Evolutionary conservation across 768 basidiomycete species (phyloP), one percentile per base, ranked within the genome.

Genomic region (Sistotremastrum suecicum): DNA sequence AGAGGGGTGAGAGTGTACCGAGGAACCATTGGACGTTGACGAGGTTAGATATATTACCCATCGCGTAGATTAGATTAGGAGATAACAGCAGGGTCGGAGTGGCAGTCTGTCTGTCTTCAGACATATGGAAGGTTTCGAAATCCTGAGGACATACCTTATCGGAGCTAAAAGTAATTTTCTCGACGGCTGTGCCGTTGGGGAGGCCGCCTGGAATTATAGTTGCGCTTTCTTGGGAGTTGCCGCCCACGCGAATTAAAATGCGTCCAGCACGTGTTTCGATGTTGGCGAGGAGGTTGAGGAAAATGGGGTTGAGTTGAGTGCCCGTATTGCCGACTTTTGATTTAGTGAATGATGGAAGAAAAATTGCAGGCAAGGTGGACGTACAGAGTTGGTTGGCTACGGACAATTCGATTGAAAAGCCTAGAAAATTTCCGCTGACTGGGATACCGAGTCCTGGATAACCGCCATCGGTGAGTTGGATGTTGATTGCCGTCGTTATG

Each of bases 231-330:
- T 88, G 86, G 0, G 80, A 78, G 60, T 88, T 88, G 40, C 85
- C 85, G 29, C 86, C 85, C 1, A 88, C 66, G 43, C 85, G 75
- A n/a, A 87, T 60, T 8, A 70, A 61, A 5, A 84, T 74, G 1
- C 60, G 54, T 3, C 83, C 83, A 3, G 74, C 72, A 30, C 86
- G 70, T 52, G 74, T 66, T 41, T 66, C 67, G n/a, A 90, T 64
- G 50, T 83, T 81, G 4, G 75, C 68, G 68, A 90, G 75, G 32
- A 87, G 66, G 56, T 89, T 88, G n/a, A 87, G 70, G 63, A 87
- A 85, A 0, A 72, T 65, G 5, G 64, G 78, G 70, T 36, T 80
- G 70, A 80, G 71, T 3, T 65, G 60, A 28, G 60, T 60, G 5
- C 74, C 68, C 52, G 71, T 65, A 52, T 72, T 71, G 39, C 75